Evolutionary conservation across 768 basidiomycete species (phyloP).

Genomic region (Astraeus odoratus): DNA sequence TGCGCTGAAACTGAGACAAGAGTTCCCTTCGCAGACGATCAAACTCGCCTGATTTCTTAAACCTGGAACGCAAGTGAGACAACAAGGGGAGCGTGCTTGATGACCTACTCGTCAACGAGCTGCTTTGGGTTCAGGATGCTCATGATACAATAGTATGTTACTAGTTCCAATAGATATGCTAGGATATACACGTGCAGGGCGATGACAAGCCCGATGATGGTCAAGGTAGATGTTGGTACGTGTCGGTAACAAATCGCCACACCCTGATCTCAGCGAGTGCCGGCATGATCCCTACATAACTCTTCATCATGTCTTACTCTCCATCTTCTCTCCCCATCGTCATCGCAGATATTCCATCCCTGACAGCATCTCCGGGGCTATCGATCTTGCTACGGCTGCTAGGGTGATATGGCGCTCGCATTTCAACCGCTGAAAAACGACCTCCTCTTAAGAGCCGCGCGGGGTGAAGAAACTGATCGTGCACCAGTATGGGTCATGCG

Average conservation of each 20-base stretch:
- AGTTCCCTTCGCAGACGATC: constrained; percentile 65
- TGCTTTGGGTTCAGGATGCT: constrained; percentile 51
- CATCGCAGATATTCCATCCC: not conserved
- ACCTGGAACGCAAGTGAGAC: constrained; percentile 35
- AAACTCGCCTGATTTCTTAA: constrained; percentile 77
- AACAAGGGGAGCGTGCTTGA: not conserved
- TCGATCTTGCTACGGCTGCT: not conserved
- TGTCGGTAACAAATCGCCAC: too few species aligned
- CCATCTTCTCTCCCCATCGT: not conserved
- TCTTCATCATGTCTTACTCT: too few species aligned
- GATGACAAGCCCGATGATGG: not conserved
- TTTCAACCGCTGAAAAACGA: constrained; percentile 84
- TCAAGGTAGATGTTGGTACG: not conserved
- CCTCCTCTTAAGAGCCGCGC: constrained; percentile 80
- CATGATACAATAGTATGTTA: constrained; percentile 23
- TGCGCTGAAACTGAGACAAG: constrained; percentile 51
- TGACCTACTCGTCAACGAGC: constrained; percentile 56
- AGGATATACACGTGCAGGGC: too few species aligned
- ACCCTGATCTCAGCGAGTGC: not conserved
- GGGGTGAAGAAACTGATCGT: constrained; percentile 82
- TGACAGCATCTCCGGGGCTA: not conserved
- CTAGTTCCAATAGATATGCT: too few species aligned
- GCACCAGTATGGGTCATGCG: constrained; percentile 99
- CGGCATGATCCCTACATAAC: not conserved
- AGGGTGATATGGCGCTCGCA: constrained; percentile 28